Base-by-base conservation (phyloP, 1,284 basidiomycete genomes). In the Sporisorium graminicola region DNA sequence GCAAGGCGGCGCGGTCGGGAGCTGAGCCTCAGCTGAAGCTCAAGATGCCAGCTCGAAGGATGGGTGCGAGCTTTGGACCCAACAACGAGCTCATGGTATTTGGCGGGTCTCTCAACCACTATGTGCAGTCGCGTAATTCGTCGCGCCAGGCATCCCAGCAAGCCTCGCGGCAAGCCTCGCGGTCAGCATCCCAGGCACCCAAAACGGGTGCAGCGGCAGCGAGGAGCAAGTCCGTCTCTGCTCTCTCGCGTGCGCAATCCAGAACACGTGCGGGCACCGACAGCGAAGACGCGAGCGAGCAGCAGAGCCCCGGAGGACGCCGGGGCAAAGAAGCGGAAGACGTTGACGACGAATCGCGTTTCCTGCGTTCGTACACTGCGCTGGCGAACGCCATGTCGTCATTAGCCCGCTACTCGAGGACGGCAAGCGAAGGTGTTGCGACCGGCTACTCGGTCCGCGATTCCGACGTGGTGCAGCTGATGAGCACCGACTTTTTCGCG, bases 401-500 rank as follows among this genome's bases (percentile, higher is more conserved):
- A 18, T 58, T 82, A 8, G 66, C 74, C 22, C 65, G 67, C 53
- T 72, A 70, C 26, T 72, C 74, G 26, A 42, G 65, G 35, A 72
- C 46, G 18, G 65, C 73, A 6, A 65, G 63, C 37, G 58, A 72
- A 35, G 74, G 61, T 43, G 58, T 61, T 1, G 46, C 65, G 3
- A 67, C 68, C 0, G 78, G 74, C 31, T 62, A 77, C 37, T 70
- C 74, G 20, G 64, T 79, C 9, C 65, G 75, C 40, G 81, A 81
- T 29, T 76, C 73, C 18, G 81, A 82, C 44, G 74, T 82, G 18
- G 71, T 82, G 12, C 80, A 80, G 63, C 62, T 82, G 52, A 75
- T 79, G 77, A 79, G 79, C 56, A 67, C 62, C 35, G 79, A 80
- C 55, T 76, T 80, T 40, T 77, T 77, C 50, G 74, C 74, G 3